Base-by-base conservation (phyloP, 371 early-diverging fungal genomes). In the Mucor plumbeus region DNA sequence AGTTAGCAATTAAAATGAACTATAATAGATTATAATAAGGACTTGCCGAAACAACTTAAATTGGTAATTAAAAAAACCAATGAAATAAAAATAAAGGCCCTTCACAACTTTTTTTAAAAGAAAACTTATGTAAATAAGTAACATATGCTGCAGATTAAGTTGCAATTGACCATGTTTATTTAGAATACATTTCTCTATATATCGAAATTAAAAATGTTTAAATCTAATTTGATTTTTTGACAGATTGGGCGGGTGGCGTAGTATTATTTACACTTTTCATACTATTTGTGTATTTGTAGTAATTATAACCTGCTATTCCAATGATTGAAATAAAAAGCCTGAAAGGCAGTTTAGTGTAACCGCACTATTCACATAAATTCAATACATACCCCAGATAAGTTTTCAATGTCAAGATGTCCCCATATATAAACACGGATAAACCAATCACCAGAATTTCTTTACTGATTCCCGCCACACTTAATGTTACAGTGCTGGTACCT, bases 391-490 rank as follows among this genome's bases (percentile, higher is more conserved):
- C 87, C 9, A 85, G 60, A 47, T 84, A 64, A 26, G 80, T 87
- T 34, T 83, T 81, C 19, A 71, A 59, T 13, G 87, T 87, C 55
- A 87, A 61, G 4, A 74, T 76, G 63, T 87, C 87, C 13, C 85
- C 87, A 72, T 85, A 87, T 31, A 87, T 82, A 15, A 87, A 21
- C 31, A 85, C 85, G n/a, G 86, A 85, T 14, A 85, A 64, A 10
- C 79, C 69, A 53, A 87, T 87, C 26, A 87, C 73, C 1, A 87
- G 77, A 54, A 85, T 80, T 58, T 87, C 90, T 68, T 95, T 96
- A 64, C 90, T 84, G 62, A 96, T 94, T 5, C 97, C 97, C 5
- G 94, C 94, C 4, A 97, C 91, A 26, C 94, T 92, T 43, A 97
- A 75, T 0, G 96, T 94, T 4, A 97, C 87, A 0, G 93, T 94